Conservation (phyloP, 2,329 filamentous ascomycete genomes). For the Ophiostoma australiae region DNA sequence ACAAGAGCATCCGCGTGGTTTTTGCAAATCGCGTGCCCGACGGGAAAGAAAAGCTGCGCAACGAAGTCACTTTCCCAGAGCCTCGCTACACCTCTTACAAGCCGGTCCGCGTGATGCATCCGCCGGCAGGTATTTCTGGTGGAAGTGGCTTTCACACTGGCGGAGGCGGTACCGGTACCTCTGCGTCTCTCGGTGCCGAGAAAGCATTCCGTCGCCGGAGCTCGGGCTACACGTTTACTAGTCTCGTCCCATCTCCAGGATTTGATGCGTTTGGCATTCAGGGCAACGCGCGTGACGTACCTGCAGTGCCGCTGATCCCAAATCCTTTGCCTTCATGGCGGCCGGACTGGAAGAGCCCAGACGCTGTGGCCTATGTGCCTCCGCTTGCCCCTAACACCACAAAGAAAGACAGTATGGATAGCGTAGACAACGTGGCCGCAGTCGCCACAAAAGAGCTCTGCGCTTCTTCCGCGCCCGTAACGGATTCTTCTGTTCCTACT, state of each 20-base stretch:
- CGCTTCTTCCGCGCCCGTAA: neutral
- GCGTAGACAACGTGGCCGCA: too few species aligned
- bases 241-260: constrained; percentile 27
- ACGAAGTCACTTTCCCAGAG: constrained; percentile 84
- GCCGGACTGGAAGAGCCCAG: neutral
- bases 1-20: constrained; percentile 87
- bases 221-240: constrained; percentile 44
- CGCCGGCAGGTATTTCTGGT: constrained; percentile 28
- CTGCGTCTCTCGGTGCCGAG: constrained; percentile 52
- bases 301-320: constrained; percentile 20
- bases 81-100: constrained; percentile 84
- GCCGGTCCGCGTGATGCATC: constrained; percentile 52
- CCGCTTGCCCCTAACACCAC: neutral
- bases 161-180: constrained; percentile 41
- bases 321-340: neutral
- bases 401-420: neutral
- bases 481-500: too few species aligned
- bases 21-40: constrained; percentile 96
- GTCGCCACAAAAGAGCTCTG: neutral
- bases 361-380: neutral
- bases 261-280: constrained; percentile 37
- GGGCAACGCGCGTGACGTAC: constrained; percentile 25
- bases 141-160: constrained; percentile 31
- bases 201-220: constrained; percentile 56
- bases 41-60: constrained; percentile 84